Conservation (phyloP, 2,329 filamentous ascomycete species). For the Aspergillus sp. region DNA sequence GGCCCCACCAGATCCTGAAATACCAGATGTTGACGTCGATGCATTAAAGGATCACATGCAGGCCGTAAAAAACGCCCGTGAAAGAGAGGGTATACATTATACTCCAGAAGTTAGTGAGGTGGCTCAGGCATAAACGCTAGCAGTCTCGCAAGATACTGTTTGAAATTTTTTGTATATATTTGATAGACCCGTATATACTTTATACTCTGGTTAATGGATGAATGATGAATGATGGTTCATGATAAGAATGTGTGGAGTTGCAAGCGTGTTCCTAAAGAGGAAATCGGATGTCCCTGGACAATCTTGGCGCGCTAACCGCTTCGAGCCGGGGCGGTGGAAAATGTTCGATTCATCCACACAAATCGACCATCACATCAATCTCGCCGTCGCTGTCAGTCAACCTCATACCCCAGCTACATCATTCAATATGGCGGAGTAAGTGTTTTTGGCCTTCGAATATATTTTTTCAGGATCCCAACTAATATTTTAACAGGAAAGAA, state of each 20-base stretch:
- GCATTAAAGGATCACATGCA: not conserved
- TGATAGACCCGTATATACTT: not conserved
- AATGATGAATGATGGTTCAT: not conserved
- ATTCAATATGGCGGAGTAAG: constrained; percentile 36
- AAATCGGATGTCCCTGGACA: not conserved
- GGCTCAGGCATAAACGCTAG: not conserved
- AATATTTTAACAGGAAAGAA: constrained; percentile 56
- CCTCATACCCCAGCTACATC: constrained; percentile 20
- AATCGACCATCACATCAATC: constrained; percentile 27
- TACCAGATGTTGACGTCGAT: not conserved
- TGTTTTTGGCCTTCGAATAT: not conserved
- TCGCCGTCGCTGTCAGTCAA: constrained; percentile 18
- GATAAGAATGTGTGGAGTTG: not conserved
- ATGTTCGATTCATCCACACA: constrained; percentile 35
- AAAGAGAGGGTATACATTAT: not conserved
- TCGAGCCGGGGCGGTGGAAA: constrained; percentile 27
- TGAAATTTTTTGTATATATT: not conserved
- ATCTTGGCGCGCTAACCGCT: constrained; percentile 29
- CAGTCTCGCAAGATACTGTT: not conserved
- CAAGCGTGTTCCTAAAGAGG: not conserved
- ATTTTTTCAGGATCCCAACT: constrained; percentile 7
- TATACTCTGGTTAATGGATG: not conserved
- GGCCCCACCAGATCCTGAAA: not conserved
- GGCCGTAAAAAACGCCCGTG: not conserved
- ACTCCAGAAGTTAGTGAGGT: not conserved